Percentiles rank a stretch among this genome's conserved stretches.
phyloP scores from a whole-genome alignment of 2,329 filamentous ascomycete species.

The Stagonosporopsis vannaccii region DNA sequence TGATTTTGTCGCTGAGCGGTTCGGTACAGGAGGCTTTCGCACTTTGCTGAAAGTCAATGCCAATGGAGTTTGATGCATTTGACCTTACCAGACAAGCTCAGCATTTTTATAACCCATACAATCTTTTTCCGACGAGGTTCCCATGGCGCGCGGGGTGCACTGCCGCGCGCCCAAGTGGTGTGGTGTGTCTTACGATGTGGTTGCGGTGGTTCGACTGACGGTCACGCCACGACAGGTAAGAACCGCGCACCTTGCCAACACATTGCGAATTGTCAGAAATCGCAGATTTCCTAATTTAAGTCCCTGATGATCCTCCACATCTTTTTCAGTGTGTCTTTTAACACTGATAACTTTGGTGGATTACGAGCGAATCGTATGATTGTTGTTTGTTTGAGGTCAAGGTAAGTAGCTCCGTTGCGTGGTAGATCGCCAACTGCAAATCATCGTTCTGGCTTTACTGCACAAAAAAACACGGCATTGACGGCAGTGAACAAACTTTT shows the following conservation, averaged over 20 bases:
- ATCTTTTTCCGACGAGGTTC: not conserved
- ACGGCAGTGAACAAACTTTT: too few relatives aligned
- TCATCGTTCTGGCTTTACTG: not conserved
- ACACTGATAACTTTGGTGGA: not conserved
- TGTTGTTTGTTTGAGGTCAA: not conserved
- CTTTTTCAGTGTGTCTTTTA: not conserved
- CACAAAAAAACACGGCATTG: too few relatives aligned
- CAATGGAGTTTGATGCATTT: not conserved
- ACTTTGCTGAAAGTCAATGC: not conserved
- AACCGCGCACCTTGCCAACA: not conserved
- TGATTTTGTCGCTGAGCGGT: not conserved
- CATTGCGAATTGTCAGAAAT: not conserved
- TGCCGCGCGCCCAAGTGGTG: conserved; percentile 19
- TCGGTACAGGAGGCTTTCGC: not conserved
- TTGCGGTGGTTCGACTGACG: conserved; percentile 29
- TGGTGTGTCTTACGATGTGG: conserved; percentile 30
- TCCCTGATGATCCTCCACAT: not conserved
- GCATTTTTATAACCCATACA: conserved; percentile 15
- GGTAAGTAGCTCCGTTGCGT: not conserved
- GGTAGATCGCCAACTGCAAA: not conserved
- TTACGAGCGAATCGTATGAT: not conserved
- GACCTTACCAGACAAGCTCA: not conserved
- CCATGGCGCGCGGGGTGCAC: conserved; percentile 2
- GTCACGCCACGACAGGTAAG: conserved; percentile 23
- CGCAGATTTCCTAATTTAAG: not conserved